Evolutionary conservation across 2,329 filamentous ascomycete species (phyloP).

Genomic region (Claviceps paspali): DNA sequence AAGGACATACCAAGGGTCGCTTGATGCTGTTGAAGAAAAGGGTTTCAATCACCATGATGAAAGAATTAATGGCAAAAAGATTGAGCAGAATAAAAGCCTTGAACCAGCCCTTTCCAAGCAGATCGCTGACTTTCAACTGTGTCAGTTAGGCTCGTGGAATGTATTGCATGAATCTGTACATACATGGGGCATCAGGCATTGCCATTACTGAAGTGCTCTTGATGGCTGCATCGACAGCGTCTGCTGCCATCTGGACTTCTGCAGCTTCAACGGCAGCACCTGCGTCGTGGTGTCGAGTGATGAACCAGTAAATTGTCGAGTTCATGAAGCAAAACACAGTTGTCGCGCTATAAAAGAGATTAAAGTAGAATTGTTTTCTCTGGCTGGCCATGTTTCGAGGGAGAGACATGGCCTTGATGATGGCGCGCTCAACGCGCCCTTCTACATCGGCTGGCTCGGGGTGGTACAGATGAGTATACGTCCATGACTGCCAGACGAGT

Average conservation of each 20-base stretch:
- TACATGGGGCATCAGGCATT: slow-evolving; percentile 13
- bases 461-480: slow-evolving; percentile 34
- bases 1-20: slow-evolving; percentile 27
- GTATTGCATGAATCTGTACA: background rate
- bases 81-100: slow-evolving; percentile 31
- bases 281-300: slow-evolving; percentile 18
- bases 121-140: slow-evolving; percentile 25
- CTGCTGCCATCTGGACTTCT: background rate
- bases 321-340: slow-evolving; percentile 35
- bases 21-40: slow-evolving; percentile 38
- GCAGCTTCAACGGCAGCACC: slow-evolving; percentile 3
- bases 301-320: slow-evolving; percentile 33
- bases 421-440: slow-evolving; percentile 19
- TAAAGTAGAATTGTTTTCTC: slow-evolving; percentile 32
- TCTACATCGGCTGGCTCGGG: slow-evolving; percentile 24
- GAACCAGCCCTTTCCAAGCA: slow-evolving; percentile 33
- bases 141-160: slow-evolving; percentile 7
- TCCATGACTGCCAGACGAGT: slow-evolving; percentile 26
- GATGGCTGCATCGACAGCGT: background rate
- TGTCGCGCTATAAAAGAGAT: slow-evolving; percentile 31
- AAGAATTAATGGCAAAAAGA: slow-evolving; percentile 26
- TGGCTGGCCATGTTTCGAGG: slow-evolving; percentile 25
- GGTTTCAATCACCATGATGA: slow-evolving; percentile 30
- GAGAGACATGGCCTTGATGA: slow-evolving; percentile 28
- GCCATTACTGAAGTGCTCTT: too few species aligned